A percentile compares a stretch with the other conserved stretches of the same genome.
Conservation (phyloP, 2,329 filamentous ascomycete genomes). For the Fusarium concolor region DNA sequence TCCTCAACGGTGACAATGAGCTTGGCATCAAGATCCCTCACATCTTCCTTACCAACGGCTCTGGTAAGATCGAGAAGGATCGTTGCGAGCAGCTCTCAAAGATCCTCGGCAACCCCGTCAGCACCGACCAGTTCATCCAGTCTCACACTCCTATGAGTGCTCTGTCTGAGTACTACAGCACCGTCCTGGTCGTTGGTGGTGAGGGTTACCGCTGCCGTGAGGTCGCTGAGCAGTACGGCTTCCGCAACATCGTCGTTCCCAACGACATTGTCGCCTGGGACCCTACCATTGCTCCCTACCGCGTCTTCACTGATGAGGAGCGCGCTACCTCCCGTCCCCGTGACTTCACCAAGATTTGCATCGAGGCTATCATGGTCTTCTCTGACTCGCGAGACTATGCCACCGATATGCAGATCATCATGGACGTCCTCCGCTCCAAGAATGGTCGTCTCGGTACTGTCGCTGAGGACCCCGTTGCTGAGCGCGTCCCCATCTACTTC, state of each 20-base stretch:
- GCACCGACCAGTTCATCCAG: constrained; percentile 73
- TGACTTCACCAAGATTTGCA: constrained; percentile 80
- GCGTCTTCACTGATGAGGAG: constrained; percentile 71
- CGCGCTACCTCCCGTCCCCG: constrained; percentile 74
- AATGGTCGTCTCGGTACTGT: constrained; percentile 79
- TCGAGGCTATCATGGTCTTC: constrained; percentile 90
- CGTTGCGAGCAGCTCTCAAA: constrained; percentile 80
- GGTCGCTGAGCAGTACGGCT: constrained; percentile 72
- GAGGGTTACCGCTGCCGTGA: constrained; percentile 76
- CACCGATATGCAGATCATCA: constrained; percentile 81
- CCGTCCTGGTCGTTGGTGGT: constrained; percentile 79
- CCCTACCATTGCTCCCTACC: constrained; percentile 84
- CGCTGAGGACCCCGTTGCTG: constrained; percentile 50
- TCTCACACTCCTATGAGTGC: constrained; percentile 84
- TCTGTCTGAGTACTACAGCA: constrained; percentile 79
- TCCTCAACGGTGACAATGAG: constrained; percentile 77
- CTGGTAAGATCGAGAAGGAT: constrained; percentile 89
- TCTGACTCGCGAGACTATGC: constrained; percentile 95
- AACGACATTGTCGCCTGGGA: constrained; percentile 81
- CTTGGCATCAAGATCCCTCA: constrained; percentile 87
- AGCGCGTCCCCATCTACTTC: constrained; percentile 80
- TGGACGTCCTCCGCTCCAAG: constrained; percentile 82
- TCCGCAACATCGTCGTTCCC: constrained; percentile 82
- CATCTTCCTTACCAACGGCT: constrained; percentile 92
- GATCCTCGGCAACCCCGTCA: constrained; percentile 45